Base-by-base conservation (phyloP, 495 filamentous ascomycete genomes). In the Penicillium tannophilum region DNA sequence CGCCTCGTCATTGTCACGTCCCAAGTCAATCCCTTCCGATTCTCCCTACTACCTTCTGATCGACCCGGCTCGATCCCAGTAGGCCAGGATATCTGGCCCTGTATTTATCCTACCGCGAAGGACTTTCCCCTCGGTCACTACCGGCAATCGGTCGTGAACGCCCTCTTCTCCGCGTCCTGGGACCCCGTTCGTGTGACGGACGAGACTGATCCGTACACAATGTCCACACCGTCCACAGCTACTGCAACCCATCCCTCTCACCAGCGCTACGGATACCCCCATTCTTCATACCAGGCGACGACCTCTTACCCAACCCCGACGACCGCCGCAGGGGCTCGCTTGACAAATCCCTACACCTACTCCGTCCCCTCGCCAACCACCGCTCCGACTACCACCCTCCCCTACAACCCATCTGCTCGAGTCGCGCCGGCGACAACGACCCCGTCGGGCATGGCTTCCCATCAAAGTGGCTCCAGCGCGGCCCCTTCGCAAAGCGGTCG, bases 201-300 rank as follows among this genome's bases (percentile, higher is more conserved):
- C 64, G 42, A 66, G 63, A 64, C 64, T 66, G 55, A 59, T 63
- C 60, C 49, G 55, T 72, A 60, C 73, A 76, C 65, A 68, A 95
- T 95, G 91, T 93, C 91, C 77, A 92, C 90, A 17, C 90, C 90
- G 46, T 92, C 90, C 48, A 91, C 88, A 48, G 89, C 88, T 47
- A 90, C 88, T 60, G 87, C 89, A 61, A 90, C 89, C 62, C 82
- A 89, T 69, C 83, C 85, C 62, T 84, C 84, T 63, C 88, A 88
- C 63, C 88, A 88, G 66, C 86, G 86, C 66, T 89, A 88, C 74
- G 79, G 81, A 59, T 84, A 88, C 65, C 84, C 87, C 67, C 88
- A 89, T 73, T 88, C 89, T 60, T 85, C 76, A 58, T 89, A 86
- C 69, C 82, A 81, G 56, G 71, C 82, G 50, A 79, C 68, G 63